Base-by-base conservation (phyloP, 2,329 filamentous ascomycete species). In the Alternaria triticimaculans region DNA sequence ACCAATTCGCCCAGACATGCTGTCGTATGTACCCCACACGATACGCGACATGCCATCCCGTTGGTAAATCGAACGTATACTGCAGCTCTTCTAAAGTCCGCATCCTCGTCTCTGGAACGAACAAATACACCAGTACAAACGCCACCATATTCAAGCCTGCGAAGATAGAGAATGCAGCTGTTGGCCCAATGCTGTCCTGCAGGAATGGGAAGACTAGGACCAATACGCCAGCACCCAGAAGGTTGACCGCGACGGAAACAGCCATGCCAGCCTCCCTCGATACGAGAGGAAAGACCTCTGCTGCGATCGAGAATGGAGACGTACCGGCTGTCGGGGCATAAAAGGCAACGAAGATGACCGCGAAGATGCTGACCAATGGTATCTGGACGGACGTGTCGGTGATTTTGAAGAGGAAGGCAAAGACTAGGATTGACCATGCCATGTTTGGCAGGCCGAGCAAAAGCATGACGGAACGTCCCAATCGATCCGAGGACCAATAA, bases 211-310 rank as follows among this genome's bases (percentile, higher is more conserved):
- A 81, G 3, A 78, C 78, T 12, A 82, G 67, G 1, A 74, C 77
- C 26, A 82, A 67, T 8, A 80, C 64, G 3, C 79, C 75, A 9
- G 79, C 80, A 66, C 77, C 82, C 41, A 78, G 71, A 18, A 81
- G 76, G 26, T 78, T 78, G 4, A 80, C 78, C 1, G 79, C 78
- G 3, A 82, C 79, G 1, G 79, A 78, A 48, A 78, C 79, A 26
- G 73, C 75, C 68, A 72, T 71, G 3, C 70, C 70, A 2, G 61
- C 69, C 55, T 73, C 70, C n/a, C 70, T 63, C 41, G 67, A 70
- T 7, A 73, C 69, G n/a, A 72, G 41, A 14, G 70, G 70, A 21
- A 71, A 72, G 4, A 72, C 69, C 15, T 73, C 69, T 15, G 69
- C 70, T 3, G 68, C 68, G 41, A 71, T 72, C 8, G 70, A 70